These are phyloP conservation scores for Chalciporus piperatus DNA, from an alignment of 768 basidiomycete genomes.

Conservation along the genomic window DNA sequence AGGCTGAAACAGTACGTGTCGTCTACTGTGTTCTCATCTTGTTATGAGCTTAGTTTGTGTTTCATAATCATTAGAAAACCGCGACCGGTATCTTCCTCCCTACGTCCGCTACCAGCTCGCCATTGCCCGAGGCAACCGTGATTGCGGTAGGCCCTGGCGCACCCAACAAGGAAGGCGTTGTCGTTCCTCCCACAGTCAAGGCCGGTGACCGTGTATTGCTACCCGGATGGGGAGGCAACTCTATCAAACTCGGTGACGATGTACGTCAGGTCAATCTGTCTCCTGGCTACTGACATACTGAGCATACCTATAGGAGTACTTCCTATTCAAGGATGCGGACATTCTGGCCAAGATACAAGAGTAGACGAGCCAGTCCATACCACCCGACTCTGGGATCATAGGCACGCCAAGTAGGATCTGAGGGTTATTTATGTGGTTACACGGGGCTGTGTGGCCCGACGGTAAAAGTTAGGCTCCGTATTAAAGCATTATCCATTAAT, in stretches of 20 bases:
- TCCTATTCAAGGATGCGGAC: conserved; percentile 90
- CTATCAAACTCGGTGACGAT: conserved; percentile 96
- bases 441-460: background rate
- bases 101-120: conserved; percentile 76
- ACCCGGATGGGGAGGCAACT: conserved; percentile 94
- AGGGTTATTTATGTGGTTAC: background rate
- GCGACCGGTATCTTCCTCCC: conserved; percentile 94
- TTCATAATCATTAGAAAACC: conserved; percentile 72
- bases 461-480: conserved; percentile 8
- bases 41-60: background rate
- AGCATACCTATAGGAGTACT: conserved; percentile 69
- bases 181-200: conserved; percentile 75
- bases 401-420: background rate
- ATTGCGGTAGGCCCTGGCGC: conserved; percentile 94
- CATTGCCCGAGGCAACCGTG: conserved; percentile 96
- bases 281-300: background rate
- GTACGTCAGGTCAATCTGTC: conserved; percentile 43
- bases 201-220: conserved; percentile 91
- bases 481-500: conserved; percentile 18
- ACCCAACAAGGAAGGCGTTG: conserved; percentile 78
- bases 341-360: conserved; percentile 97
- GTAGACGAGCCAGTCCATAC: conserved; percentile 39
- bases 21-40: background rate
- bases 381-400: background rate
- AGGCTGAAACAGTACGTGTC: conserved; percentile 84